These are phyloP conservation scores for Alectoria sarmentosa DNA, from an alignment of 495 filamentous ascomycete species.

Conservation along the genomic window DNA sequence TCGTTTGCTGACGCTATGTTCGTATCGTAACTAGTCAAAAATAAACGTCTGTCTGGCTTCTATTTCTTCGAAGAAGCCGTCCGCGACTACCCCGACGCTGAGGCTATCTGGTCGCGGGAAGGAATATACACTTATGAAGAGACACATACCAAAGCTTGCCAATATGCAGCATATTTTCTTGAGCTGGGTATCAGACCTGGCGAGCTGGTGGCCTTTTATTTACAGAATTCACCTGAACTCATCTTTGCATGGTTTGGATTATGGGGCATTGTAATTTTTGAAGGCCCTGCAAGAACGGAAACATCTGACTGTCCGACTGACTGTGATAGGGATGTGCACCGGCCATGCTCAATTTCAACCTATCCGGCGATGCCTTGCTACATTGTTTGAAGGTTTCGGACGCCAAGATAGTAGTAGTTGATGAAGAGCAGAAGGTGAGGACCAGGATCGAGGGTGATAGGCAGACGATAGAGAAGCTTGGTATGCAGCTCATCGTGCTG, in stretches of 20 bases:
- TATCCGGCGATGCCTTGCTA: slow-evolving; percentile 56
- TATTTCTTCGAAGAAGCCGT: slow-evolving; percentile 57
- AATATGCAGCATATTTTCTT: slow-evolving; percentile 60
- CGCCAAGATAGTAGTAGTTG: slow-evolving; percentile 56
- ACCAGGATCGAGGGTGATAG: slow-evolving; percentile 49
- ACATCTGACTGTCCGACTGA: neutral
- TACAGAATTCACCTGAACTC: slow-evolving; percentile 64
- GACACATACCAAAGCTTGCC: slow-evolving; percentile 46
- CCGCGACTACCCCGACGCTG: slow-evolving; percentile 38
- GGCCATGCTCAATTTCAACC: slow-evolving; percentile 67
- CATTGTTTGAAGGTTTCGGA: slow-evolving; percentile 61
- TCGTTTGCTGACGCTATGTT: neutral
- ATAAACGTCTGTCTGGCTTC: slow-evolving; percentile 51
- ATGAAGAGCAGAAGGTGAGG: slow-evolving; percentile 49
- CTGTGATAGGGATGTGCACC: slow-evolving; percentile 46
- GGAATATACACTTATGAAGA: slow-evolving; percentile 58
- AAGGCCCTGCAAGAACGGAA: neutral
- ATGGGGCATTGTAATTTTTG: slow-evolving; percentile 44
- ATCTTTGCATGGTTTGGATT: slow-evolving; percentile 55
- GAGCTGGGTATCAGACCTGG: slow-evolving; percentile 52
- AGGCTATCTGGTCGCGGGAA: slow-evolving; percentile 61
- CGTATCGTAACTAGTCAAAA: slow-evolving; percentile 33
- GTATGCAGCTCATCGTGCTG: slow-evolving; percentile 48
- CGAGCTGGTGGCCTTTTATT: slow-evolving; percentile 63
- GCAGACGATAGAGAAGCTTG: slow-evolving; percentile 43